Conservation (phyloP, 257 asterid genomes). For the Craterostigma plantagineum region DNA sequence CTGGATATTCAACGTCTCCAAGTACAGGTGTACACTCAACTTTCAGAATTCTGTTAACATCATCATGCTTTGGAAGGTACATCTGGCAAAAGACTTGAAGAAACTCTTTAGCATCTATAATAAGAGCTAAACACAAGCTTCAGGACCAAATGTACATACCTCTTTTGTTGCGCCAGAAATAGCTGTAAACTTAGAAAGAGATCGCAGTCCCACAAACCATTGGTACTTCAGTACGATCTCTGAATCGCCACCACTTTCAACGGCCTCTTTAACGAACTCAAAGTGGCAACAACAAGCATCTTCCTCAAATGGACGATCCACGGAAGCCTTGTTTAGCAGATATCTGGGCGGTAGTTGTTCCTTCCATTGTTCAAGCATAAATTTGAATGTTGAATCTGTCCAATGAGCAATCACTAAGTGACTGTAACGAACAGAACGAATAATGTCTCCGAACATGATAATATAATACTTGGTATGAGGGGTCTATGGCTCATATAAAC, state of each 20-base stretch:
- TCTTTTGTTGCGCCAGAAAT: constrained; percentile 60
- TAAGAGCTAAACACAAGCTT: too few relatives aligned
- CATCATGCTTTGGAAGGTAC: constrained; percentile 67
- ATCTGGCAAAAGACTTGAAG: constrained; percentile 22
- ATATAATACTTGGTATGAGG: too few relatives aligned
- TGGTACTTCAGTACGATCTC: constrained; percentile 52
- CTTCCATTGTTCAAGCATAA: constrained; percentile 95
- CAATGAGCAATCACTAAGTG: constrained; percentile 6
- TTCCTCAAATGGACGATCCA: constrained; percentile 76
- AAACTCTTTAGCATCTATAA: background rate
- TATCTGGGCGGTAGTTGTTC: constrained; percentile 78
- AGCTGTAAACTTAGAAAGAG: constrained; percentile 51
- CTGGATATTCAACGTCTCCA: constrained; percentile 49
- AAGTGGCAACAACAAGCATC: constrained; percentile 90
- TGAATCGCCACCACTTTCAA: constrained; percentile 22
- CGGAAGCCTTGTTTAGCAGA: constrained; percentile 46
- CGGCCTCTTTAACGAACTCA: constrained; percentile 51
- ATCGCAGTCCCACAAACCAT: constrained; percentile 70
- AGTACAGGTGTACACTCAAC: constrained; percentile 72
- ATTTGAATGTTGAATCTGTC: constrained; percentile 81
- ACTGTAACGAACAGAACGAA: constrained; percentile 4
- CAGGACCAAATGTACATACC: constrained; percentile 24
- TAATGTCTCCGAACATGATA: background rate
- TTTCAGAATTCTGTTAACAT: constrained; percentile 58
- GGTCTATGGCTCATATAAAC: background rate